Base-by-base conservation (phyloP, 2,329 filamentous ascomycete genomes). In the Bipolaris sorokiniana region DNA sequence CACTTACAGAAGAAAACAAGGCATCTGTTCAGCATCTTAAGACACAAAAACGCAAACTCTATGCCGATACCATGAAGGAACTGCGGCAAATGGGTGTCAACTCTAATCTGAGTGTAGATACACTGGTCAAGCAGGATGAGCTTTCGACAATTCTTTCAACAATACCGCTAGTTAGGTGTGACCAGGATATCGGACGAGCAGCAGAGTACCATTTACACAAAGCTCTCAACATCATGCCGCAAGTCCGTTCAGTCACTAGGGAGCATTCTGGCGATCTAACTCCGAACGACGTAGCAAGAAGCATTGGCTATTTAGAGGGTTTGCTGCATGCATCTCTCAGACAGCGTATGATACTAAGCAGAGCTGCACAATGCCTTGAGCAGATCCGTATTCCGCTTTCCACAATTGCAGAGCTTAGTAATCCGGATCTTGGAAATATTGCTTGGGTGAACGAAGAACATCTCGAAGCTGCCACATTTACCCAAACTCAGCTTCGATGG, bases 1-100 rank as follows among this genome's bases (percentile, higher is more conserved):
- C 84, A n/a, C 78, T 96, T 44, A 97, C 86, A 0, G 91, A 97
- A 23, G 93, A 97, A 41, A 97, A 95, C 75, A 94, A 93, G 72
- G 84, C 88, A 10, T 76, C 84, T 15, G 86, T 97, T 59, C 93
- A 96, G 76, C 91, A 97, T 74, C 86, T 98, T 65, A 98, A 97
- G 80, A 88, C 87, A 2, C 86, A 91, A 67, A 99, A 99, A 78
- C 87, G 92, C 41, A 93, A 92, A 66, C 84, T 98, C 13, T 95
- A 96, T 67, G 90, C 92, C 0, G 94, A 98, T 66, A 93, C 90
- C 0, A 80, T 99, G 62, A 93, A 91, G 69, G 86, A 88, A 20
- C 80, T 97, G 26, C 87, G 92, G 34, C 86, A 89, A 55, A 98
- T 99, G 94, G 95, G 95, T 3, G 86, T 99, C 67, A 89, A 89